Conservation (phyloP, 176 grass and related monocot species). For the Cenchrus purpureus region DNA sequence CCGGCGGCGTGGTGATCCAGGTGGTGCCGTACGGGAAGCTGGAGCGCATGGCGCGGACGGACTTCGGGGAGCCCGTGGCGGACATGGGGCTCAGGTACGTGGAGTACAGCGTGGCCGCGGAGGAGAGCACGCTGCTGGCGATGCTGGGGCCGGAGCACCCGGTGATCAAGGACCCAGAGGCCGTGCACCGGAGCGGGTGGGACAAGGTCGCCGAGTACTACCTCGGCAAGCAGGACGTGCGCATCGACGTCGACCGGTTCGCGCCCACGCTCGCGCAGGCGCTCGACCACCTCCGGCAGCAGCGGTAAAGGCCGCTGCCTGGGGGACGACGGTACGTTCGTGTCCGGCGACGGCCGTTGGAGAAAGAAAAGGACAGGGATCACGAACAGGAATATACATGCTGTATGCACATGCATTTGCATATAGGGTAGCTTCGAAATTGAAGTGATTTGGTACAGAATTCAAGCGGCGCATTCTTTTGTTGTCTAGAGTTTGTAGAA, state of each 20-base stretch:
- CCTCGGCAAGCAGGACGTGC: slow-evolving; percentile 79
- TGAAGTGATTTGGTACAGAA: slow-evolving; percentile 25
- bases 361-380: neutral
- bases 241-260: slow-evolving; percentile 56
- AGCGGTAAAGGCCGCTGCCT: neutral
- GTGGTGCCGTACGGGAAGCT: slow-evolving; percentile 81
- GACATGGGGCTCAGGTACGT: slow-evolving; percentile 73
- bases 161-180: slow-evolving; percentile 66
- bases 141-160: slow-evolving; percentile 68
- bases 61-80: slow-evolving; percentile 62
- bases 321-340: too few relatives aligned
- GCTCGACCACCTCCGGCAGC: slow-evolving; percentile 46
- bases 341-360: neutral
- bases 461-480: neutral
- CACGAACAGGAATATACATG: neutral
- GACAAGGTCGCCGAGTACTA: slow-evolving; percentile 77
- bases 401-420: neutral
- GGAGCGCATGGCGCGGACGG: slow-evolving; percentile 57
- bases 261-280: slow-evolving; percentile 56
- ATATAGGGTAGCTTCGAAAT: slow-evolving; percentile 19
- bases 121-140: slow-evolving; percentile 78
- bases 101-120: slow-evolving; percentile 63
- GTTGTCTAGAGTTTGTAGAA: neutral
- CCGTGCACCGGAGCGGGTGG: slow-evolving; percentile 72
- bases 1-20: slow-evolving; percentile 63